Percentiles rank a stretch among this genome's conserved stretches.
Conservation (phyloP, 2,329 filamentous ascomycete species). For the Exophiala calicioides region DNA sequence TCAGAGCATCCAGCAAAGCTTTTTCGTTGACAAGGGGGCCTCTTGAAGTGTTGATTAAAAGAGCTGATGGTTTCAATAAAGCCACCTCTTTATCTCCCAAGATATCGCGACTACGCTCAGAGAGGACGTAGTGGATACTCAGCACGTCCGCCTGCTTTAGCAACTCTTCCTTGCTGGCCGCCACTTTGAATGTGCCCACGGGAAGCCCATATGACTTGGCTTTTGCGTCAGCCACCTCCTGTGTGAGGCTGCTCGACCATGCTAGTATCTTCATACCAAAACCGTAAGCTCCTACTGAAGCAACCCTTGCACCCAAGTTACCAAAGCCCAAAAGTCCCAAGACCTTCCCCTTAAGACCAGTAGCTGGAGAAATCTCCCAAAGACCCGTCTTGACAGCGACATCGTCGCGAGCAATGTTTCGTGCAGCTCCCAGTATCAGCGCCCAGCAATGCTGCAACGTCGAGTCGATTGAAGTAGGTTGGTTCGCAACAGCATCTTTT, state of each 20-base stretch:
- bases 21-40: conserved; percentile 66
- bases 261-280: conserved; percentile 76
- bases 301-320: conserved; percentile 67
- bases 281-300: conserved; percentile 65
- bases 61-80: conserved; percentile 63
- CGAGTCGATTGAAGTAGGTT: conserved; percentile 26
- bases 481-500: conserved; percentile 40
- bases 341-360: conserved; percentile 66
- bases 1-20: conserved; percentile 60
- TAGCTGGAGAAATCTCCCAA: conserved; percentile 71
- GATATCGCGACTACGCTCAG: conserved; percentile 65
- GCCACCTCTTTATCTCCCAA: conserved; percentile 60
- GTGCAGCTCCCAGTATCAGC: conserved; percentile 61
- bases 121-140: conserved; percentile 72
- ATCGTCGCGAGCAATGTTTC: conserved; percentile 71
- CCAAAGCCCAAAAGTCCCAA: conserved; percentile 73
- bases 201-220: conserved; percentile 27
- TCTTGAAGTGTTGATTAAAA: conserved; percentile 70
- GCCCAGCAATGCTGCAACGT: conserved; percentile 47
- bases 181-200: conserved; percentile 5
- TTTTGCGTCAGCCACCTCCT: conserved; percentile 69
- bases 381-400: conserved; percentile 58
- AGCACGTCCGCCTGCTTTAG: conserved; percentile 37
- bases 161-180: conserved; percentile 7
- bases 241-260: conserved; percentile 75